Evolutionary conservation across 192 early-diverging fungal species (phyloP).

Genomic region (Oehlia diaphana): DNA sequence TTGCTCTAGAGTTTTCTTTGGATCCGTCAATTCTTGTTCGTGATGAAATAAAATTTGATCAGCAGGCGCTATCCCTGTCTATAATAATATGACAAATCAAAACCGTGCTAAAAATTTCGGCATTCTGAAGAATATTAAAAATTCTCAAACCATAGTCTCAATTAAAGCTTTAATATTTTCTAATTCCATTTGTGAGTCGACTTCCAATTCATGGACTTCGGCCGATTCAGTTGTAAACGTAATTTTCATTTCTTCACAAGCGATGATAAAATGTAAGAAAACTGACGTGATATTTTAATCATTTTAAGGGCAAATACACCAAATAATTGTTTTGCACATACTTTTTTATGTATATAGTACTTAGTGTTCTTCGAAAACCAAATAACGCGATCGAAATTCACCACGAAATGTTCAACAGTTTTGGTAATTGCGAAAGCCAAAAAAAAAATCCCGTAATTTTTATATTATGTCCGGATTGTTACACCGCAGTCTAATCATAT

Average conservation of each 20-base stretch:
- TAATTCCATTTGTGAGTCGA: constrained; percentile 73
- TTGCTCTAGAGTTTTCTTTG: constrained; percentile 62
- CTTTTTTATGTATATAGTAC: not conserved
- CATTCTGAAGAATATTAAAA: not conserved
- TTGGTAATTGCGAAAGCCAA: too few species aligned
- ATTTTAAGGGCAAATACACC: constrained; percentile 5
- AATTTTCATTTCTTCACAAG: constrained; percentile 50
- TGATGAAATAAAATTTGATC: constrained; percentile 71
- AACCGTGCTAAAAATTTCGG: not conserved
- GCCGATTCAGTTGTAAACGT: constrained; percentile 59
- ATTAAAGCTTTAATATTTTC: constrained; percentile 80
- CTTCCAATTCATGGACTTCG: constrained; percentile 63
- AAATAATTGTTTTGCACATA: not conserved
- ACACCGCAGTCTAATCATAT: too few species aligned
- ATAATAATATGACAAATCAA: constrained; percentile 3
- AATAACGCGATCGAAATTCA: not conserved
- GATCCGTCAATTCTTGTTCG: constrained; percentile 59
- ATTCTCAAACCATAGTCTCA: constrained; percentile 67
- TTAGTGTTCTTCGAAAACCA: not conserved
- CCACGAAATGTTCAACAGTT: not conserved
- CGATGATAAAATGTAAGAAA: not conserved
- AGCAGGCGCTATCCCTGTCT: constrained; percentile 64
- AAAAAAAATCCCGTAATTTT: too few species aligned
- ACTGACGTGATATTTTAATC: not conserved
- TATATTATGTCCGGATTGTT: too few species aligned